phyloP scores from a whole-genome alignment of 495 filamentous ascomycete genomes.

The Astrothelium subdiscretum region DNA sequence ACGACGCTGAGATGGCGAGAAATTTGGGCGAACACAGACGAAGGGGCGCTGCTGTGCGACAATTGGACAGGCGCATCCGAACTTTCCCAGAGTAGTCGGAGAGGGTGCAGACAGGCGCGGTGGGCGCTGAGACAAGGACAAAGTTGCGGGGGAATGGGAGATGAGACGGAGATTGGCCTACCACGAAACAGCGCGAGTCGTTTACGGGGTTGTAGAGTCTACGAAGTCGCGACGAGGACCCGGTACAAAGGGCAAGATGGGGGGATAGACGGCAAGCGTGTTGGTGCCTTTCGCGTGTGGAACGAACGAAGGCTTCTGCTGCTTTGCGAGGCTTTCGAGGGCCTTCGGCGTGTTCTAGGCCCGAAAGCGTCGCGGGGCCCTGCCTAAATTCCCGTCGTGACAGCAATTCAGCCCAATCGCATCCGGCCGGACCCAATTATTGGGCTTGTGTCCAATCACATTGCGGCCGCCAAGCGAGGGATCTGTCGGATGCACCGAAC shows the following conservation, averaged over 20 bases:
- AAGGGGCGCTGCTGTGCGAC: conserved; percentile 1
- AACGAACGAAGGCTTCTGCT: not conserved
- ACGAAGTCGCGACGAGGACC: not conserved
- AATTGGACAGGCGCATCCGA: not conserved
- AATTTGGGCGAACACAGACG: not conserved
- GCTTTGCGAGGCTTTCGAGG: not conserved
- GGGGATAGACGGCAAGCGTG: not conserved
- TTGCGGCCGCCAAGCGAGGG: not conserved
- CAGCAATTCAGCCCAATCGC: not conserved
- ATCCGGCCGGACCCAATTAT: not conserved
- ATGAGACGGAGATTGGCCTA: not conserved
- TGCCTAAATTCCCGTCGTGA: not conserved
- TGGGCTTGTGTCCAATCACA: not conserved
- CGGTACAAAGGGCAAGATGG: not conserved
- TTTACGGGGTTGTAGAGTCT: not conserved
- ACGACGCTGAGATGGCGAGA: not conserved
- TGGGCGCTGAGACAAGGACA: not conserved
- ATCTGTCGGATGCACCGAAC: too few relatives aligned
- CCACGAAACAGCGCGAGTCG: not conserved
- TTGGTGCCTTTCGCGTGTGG: not conserved
- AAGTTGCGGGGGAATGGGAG: not conserved
- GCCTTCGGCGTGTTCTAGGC: not conserved
- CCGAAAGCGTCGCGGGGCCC: not conserved
- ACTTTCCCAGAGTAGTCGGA: not conserved
- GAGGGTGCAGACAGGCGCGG: not conserved